Evolutionary conservation across 2,329 filamentous ascomycete species (phyloP), one percentile per base, ranked within the genome.

Genomic region (Aspergillus unguis): DNA sequence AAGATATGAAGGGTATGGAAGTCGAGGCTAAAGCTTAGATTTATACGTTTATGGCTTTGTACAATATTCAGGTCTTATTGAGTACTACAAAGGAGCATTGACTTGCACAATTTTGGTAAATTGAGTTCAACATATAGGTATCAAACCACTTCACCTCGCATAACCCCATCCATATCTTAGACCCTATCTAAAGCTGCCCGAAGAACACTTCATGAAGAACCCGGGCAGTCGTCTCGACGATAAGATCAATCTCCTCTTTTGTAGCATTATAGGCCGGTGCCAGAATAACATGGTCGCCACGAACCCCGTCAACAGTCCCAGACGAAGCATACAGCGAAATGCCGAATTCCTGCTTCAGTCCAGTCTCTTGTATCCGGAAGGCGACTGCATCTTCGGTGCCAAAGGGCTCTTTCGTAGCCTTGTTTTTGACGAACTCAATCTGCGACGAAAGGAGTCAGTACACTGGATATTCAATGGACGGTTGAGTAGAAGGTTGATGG

Each of bases 221-320:
- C n/a, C 64, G 70, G 3, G 66, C 69, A 2, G 83, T 72, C 0
- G 71, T 75, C 17, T 77, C 71, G 2, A 82, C 82, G 48, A 87
- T 80, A 26, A 72, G 63, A 10, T 81, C 75, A 47, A 88, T 72
- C 23, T 87, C 82, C 6, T 74, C 74, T 40, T 71, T 69, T 1
- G 78, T 83, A 25, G 85, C 76, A 41, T 81, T 89, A 69, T 84
- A 90, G 1, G 87, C 79, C 4, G 88, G 88, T 1, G 86, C 81
- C 8, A 92, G 62, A 27, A 91, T 76, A 33, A 90, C 73, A 66
- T 89, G 85, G 62, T 92, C 88, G 7, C 87, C 87, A 1, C 65
- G 65, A n/a, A 66, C 63, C 1, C 80, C 75, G 41, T 88, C 84
- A 0, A 75, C 80, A 0, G 83, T 83, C 1, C 86, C 86, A 0